Evolutionary conservation across 2,329 filamentous ascomycete species (phyloP).

Genomic region (Phoma sp.): DNA sequence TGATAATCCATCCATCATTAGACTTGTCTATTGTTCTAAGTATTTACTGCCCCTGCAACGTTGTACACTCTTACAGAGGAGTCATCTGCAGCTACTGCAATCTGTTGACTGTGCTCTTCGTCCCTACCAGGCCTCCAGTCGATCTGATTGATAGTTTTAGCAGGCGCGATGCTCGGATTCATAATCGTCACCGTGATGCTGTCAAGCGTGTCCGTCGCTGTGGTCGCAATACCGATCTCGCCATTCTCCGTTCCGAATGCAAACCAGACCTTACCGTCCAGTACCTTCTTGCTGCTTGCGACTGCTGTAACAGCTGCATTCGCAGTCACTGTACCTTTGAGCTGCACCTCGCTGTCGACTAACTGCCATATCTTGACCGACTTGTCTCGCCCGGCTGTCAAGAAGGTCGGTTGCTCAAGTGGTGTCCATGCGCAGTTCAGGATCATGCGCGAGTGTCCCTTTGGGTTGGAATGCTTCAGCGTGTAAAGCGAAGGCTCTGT

Average conservation of each 20-base stretch:
- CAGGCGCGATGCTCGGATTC: constrained; percentile 23
- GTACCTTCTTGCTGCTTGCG: constrained; percentile 19
- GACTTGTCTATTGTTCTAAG: neutral
- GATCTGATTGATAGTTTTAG: constrained; percentile 42
- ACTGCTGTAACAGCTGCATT: constrained; percentile 41
- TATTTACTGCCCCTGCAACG: constrained; percentile 1
- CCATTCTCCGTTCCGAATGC: constrained; percentile 46
- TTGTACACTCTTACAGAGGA: constrained; percentile 47
- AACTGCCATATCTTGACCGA: constrained; percentile 68
- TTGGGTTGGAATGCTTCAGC: constrained; percentile 71
- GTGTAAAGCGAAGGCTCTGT: constrained; percentile 56
- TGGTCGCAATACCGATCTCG: constrained; percentile 27
- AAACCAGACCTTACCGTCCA: constrained; percentile 21
- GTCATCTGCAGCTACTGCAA: constrained; percentile 53
- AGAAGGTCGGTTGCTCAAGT: constrained; percentile 63
- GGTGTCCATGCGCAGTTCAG: constrained; percentile 82
- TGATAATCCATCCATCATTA: no score
- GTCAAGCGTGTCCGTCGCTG: constrained; percentile 16
- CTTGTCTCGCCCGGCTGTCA: constrained; percentile 91
- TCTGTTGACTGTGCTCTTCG: constrained; percentile 26
- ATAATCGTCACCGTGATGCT: constrained; percentile 24
- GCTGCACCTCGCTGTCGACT: constrained; percentile 21
- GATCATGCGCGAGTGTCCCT: constrained; percentile 92
- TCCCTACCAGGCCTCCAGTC: constrained; percentile 37
- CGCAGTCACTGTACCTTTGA: constrained; percentile 33